phyloP scores from a whole-genome alignment of 129 eudicot genomes.

The Solidago caesia region DNA sequence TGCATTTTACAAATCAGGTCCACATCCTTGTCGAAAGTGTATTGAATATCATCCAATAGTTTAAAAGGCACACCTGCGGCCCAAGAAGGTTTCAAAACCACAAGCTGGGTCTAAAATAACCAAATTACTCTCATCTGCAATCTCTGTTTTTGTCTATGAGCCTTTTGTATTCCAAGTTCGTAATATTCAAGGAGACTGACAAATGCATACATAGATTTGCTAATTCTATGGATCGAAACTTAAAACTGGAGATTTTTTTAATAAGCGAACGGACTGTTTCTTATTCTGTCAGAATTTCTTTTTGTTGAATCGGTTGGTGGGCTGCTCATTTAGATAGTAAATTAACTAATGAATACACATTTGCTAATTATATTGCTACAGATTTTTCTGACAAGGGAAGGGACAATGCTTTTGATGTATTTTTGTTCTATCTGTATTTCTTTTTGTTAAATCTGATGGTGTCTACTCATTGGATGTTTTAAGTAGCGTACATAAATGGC shows the following conservation, averaged over 20 bases:
- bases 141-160: not conserved
- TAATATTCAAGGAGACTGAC: not conserved
- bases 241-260: not conserved
- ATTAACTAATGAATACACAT: not conserved
- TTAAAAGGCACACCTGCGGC: not conserved
- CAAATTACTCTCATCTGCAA: not conserved
- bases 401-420: not conserved
- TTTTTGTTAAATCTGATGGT: constrained; percentile 25
- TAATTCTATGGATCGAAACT: not conserved
- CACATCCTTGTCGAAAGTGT: not conserved
- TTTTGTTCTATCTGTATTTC: constrained; percentile 26
- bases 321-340: constrained; percentile 23
- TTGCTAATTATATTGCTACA: not conserved
- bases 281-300: constrained; percentile 17
- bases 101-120: not conserved
- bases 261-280: constrained; percentile 1
- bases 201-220: not conserved
- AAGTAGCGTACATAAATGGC: constrained; percentile 69
- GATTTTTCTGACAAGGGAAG: not conserved
- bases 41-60: not conserved
- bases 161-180: too few relatives aligned
- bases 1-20: not conserved
- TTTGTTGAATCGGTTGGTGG: constrained; percentile 28
- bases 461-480: constrained; percentile 37
- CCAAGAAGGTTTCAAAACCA: not conserved